Evolutionary conservation across 257 asterid species (phyloP).

Genomic region (Penstemon newberryi): DNA sequence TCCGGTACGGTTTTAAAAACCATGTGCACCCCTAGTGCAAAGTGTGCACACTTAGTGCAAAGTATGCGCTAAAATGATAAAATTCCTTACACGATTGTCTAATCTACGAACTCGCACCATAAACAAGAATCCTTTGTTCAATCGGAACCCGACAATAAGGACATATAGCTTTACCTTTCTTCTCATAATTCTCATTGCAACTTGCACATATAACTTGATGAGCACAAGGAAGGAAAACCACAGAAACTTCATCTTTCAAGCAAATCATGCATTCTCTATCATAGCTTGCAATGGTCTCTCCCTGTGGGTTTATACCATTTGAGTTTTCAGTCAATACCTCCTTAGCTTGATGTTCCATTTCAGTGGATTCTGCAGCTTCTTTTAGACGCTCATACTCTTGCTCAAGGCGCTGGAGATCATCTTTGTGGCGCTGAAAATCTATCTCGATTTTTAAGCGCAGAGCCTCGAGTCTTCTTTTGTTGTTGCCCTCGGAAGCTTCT

Average conservation of each 20-base stretch:
- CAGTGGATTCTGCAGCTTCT: constrained; percentile 19
- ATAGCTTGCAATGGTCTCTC: constrained; percentile 49
- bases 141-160: constrained; percentile 74
- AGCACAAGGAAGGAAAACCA: constrained; percentile 90
- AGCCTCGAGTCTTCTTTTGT: no score
- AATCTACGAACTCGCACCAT: constrained; percentile 65
- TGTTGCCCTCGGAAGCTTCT: no score
- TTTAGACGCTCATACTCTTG: constrained; percentile 25
- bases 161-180: constrained; percentile 70
- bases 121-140: constrained; percentile 78
- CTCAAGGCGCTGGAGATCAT: no score
- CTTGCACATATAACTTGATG: constrained; percentile 79
- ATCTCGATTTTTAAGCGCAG: no score
- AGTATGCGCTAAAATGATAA: no score
- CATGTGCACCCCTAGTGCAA: no score
- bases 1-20: no score
- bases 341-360: constrained; percentile 11
- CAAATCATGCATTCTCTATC: constrained; percentile 79
- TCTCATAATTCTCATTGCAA: constrained; percentile 70
- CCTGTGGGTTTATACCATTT: constrained; percentile 37
- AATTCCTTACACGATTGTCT: background rate
- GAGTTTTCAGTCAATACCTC: constrained; percentile 44
- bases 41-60: no score
- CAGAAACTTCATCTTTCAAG: constrained; percentile 83
- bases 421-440: no score